Conservation (phyloP, 345 rosid genomes). For the Eucalyptus dawsonii region DNA sequence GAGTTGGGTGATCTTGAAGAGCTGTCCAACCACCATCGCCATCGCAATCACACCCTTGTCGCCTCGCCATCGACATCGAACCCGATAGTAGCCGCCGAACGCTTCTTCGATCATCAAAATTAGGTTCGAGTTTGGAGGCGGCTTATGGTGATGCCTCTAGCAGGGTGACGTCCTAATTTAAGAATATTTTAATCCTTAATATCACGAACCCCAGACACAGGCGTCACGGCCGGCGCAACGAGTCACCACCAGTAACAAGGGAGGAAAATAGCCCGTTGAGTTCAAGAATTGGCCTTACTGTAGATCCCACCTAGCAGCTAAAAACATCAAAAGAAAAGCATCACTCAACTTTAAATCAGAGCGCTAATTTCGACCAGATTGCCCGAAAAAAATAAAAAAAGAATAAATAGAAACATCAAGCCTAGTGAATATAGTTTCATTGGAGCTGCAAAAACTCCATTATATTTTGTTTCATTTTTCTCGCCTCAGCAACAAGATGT, state of each 20-base stretch:
- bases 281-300: background rate
- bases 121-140: background rate
- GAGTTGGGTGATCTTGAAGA: background rate
- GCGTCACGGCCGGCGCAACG: accelerated
- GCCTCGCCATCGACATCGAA: background rate
- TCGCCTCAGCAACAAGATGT: background rate
- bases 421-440: background rate
- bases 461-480: background rate
- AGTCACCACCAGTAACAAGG: background rate
- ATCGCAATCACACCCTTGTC: background rate
- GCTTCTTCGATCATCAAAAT: background rate
- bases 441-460: background rate
- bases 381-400: background rate
- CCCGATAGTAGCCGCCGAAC: background rate
- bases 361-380: background rate
- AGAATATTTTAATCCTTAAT: too few relatives aligned
- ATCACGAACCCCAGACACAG: accelerated
- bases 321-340: background rate
- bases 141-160: background rate
- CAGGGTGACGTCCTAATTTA: too few relatives aligned
- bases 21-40: background rate
- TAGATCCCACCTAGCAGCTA: background rate
- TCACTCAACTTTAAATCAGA: background rate
- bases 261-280: background rate
- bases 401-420: background rate